Evolutionary conservation across 805 yeast genomes (phyloP).

Genomic region (Wickerhamiella occidentalis): DNA sequence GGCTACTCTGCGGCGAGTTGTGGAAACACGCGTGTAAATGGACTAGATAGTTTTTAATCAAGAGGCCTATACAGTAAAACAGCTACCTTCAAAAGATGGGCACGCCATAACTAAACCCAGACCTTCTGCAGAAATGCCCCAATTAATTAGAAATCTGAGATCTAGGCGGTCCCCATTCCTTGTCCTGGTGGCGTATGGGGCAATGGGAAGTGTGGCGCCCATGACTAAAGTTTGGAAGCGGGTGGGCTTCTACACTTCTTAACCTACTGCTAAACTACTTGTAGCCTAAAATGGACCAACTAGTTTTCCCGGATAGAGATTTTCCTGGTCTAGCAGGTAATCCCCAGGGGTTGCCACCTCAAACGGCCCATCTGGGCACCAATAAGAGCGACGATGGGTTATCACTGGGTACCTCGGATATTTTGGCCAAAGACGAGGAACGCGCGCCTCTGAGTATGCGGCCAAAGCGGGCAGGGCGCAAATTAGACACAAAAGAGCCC

Average conservation of each 20-base stretch:
- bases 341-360: not conserved
- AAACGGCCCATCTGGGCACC: not conserved
- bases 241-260: not conserved
- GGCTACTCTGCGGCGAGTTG: no score
- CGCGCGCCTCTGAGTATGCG: constrained; percentile 11
- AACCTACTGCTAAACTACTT: not conserved
- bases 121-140: no score
- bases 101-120: no score
- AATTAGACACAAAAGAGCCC: constrained; percentile 65
- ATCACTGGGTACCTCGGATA: not conserved
- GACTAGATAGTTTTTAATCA: no score
- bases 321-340: not conserved
- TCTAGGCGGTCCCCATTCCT: no score
- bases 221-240: not conserved
- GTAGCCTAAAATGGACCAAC: not conserved
- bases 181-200: no score
- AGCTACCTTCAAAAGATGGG: no score
- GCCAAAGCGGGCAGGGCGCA: constrained; percentile 24
- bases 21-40: no score
- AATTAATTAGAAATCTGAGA: not conserved
- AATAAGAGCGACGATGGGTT: not conserved
- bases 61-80: no score
- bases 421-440: not conserved
- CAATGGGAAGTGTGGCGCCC: not conserved
- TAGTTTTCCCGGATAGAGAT: not conserved